Evolutionary conservation across 2,329 filamentous ascomycete species (phyloP), one percentile per base, ranked within the genome.

Genomic region (Macrophomina pseudophaseolina): DNA sequence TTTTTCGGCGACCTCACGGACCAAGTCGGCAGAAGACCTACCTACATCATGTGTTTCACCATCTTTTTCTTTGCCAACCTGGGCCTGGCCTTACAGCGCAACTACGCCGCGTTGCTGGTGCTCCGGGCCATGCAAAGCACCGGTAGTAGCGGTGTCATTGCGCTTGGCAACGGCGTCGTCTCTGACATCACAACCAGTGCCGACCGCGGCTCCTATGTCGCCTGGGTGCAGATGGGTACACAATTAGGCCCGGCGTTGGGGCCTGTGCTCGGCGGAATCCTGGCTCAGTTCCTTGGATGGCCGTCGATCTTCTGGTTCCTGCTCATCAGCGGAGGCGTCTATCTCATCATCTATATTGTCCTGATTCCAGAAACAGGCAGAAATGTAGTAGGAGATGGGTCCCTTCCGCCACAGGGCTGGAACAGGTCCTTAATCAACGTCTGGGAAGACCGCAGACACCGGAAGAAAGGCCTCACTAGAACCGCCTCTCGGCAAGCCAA

Each of bases 131-230:
- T 90, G 3, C 89, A 91, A 72, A 88, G 86, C 38, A 82, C 82
- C 0, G 89, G 90, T 0, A 90, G 86, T 73, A 89, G 87, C 71
- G 88, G 88, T 0, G 90, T 90, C 0, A 82, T 93, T n/a, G 89
- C 91, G 0, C 81, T 95, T 1, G 87, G 87, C 0, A 90, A 86
- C 68, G 91, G 88, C 1, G 87, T 93, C 1, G 86, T 94, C 14
- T 88, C 90, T 0, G 92, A 95, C 71, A 84, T 93, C 5, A 84
- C 88, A 0, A 87, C 89, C 0, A 88, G 85, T 53, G 84, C 86
- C 0, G 90, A 94, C 75, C 82, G 92, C 71, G 92, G 91, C 2
- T 86, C 84, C 66, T 94, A 91, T 73, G 89, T 94, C 80, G 90
- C 87, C 60, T 85, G 88, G 68, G 86, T 88, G n/a, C 84, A 38